These are phyloP conservation scores for Aspergillus proliferans DNA, from an alignment of 2,329 filamentous ascomycete species.

Conservation along the genomic window DNA sequence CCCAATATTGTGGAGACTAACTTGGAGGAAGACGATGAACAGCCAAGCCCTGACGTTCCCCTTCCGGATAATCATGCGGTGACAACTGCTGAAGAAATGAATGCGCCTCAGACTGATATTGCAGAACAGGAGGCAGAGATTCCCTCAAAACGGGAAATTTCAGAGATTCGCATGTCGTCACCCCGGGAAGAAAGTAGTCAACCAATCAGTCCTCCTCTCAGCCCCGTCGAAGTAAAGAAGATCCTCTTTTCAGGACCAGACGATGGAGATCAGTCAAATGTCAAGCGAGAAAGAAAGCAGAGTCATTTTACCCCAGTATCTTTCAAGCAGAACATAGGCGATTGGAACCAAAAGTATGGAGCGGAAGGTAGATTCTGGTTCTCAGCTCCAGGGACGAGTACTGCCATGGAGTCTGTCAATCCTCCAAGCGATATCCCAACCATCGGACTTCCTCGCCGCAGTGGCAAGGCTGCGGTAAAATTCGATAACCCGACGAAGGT, in stretches of 20 bases:
- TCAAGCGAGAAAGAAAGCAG: conserved; percentile 19
- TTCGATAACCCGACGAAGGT: not conserved
- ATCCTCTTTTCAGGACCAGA: conserved; percentile 36
- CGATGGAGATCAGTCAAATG: conserved; percentile 2
- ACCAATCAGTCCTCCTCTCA: conserved; percentile 35
- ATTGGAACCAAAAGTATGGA: conserved; percentile 50
- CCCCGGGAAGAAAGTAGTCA: conserved; percentile 17
- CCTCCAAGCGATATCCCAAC: conserved; percentile 29
- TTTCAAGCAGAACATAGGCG: conserved; percentile 45
- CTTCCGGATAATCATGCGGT: not conserved
- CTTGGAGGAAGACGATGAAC: conserved; percentile 7
- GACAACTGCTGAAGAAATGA: conserved; percentile 1
- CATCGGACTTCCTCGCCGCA: conserved; percentile 30
- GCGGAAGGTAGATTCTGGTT: conserved; percentile 43
- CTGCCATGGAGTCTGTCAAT: conserved; percentile 4
- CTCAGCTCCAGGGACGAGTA: conserved; percentile 6
- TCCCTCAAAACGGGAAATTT: conserved; percentile 3
- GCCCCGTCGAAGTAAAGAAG: conserved; percentile 37
- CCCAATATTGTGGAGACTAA: conserved; percentile 8
- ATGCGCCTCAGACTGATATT: not conserved
- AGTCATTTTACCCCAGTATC: conserved; percentile 48
- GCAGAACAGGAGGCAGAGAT: conserved; percentile 1
- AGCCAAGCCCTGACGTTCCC: conserved; percentile 3
- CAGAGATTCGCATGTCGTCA: conserved; percentile 5
- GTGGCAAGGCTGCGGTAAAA: conserved; percentile 1